Evolutionary conservation across 73 alveolate species (phyloP).

Genomic region (Uronychia binucleata): DNA sequence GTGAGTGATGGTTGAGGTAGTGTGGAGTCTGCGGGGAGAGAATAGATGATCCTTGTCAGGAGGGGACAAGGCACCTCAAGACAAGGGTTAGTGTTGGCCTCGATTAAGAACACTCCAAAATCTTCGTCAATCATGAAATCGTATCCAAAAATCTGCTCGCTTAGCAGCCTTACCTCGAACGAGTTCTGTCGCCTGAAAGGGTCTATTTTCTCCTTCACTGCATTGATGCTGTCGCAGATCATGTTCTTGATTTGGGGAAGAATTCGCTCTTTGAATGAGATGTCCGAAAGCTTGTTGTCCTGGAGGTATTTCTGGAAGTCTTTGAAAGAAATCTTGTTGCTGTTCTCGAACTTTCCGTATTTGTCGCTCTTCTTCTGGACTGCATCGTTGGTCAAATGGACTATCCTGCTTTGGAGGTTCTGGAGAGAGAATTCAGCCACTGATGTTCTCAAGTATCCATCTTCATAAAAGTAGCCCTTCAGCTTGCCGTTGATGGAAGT

Average conservation of each 20-base stretch:
- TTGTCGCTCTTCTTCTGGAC: constrained; percentile 41
- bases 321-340: constrained; percentile 51
- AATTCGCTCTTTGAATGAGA: neutral
- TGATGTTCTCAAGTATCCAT: constrained; percentile 64
- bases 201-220: neutral
- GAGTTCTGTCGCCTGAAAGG: neutral
- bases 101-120: neutral
- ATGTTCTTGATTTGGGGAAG: neutral
- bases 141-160: neutral
- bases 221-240: neutral
- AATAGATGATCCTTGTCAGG: neutral
- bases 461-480: constrained; percentile 58
- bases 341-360: constrained; percentile 57
- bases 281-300: neutral
- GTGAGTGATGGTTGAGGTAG: too few relatives aligned
- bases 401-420: constrained; percentile 20
- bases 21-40: too few relatives aligned
- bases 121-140: neutral
- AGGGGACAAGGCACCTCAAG: neutral
- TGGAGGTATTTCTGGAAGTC: constrained; percentile 56
- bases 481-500: constrained; percentile 55
- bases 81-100: neutral
- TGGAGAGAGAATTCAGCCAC: constrained; percentile 39
- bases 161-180: neutral
- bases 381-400: constrained; percentile 68